These are phyloP conservation scores for Leptomonas seymouri DNA, from an alignment of 208 protist species.

Conservation along the genomic window DNA sequence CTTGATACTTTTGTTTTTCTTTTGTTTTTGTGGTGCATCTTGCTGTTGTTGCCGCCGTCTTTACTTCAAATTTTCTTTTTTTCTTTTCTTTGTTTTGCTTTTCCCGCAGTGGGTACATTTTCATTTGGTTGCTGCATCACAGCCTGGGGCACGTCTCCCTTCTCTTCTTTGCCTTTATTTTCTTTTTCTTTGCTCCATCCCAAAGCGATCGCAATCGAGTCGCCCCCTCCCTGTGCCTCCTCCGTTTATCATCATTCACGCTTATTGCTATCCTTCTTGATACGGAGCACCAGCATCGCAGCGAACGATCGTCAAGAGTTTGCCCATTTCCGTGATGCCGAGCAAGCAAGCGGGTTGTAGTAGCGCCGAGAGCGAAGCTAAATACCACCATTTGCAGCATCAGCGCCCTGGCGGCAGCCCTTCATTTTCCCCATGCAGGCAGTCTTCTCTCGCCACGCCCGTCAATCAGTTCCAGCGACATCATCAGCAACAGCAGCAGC, in stretches of 20 bases:
- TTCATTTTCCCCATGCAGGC: slow-evolving; percentile 4
- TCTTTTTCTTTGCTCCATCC: background rate
- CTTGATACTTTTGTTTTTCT: too few relatives aligned
- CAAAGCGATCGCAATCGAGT: too few relatives aligned
- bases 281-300: background rate
- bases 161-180: background rate
- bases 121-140: background rate
- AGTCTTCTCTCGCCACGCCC: background rate
- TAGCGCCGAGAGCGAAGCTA: background rate
- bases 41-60: background rate
- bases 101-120: background rate
- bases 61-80: background rate
- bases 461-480: background rate
- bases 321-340: background rate
- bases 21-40: too few relatives aligned
- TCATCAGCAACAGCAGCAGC: background rate
- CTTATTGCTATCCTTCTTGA: too few relatives aligned
- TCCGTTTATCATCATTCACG: too few relatives aligned
- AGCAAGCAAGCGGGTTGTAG: background rate
- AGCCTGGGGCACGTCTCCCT: too few relatives aligned
- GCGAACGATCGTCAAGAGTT: background rate
- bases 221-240: too few relatives aligned
- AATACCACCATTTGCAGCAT: background rate
- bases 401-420: slow-evolving; percentile 8
- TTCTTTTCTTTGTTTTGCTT: background rate